Evolutionary conservation across 177 flowering plant genomes (phyloP).

Genomic region (Vitis hybrid): DNA sequence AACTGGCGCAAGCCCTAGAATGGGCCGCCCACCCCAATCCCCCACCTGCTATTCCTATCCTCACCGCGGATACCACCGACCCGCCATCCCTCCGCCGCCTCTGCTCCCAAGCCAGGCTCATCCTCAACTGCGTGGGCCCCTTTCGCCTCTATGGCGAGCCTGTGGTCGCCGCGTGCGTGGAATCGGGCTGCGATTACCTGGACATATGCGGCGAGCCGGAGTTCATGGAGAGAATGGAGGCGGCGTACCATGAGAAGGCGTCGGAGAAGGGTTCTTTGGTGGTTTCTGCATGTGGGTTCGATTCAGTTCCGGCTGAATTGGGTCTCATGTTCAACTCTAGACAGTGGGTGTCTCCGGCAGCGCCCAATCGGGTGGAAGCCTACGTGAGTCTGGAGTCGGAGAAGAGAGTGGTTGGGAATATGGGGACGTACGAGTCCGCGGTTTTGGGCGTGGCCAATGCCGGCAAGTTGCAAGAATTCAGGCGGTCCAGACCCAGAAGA

Average conservation of each 20-base stretch:
- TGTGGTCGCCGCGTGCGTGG: constrained; percentile 76
- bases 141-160: constrained; percentile 81
- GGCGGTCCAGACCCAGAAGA: constrained; percentile 64
- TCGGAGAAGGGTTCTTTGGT: constrained; percentile 58
- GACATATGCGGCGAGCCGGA: constrained; percentile 92
- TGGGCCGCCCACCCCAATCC: constrained; percentile 55
- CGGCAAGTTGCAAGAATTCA: constrained; percentile 51
- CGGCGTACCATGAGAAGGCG: constrained; percentile 55
- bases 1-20: constrained; percentile 38
- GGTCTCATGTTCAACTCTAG: constrained; percentile 73
- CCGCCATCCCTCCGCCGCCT: constrained; percentile 56
- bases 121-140: constrained; percentile 90
- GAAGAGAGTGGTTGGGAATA: constrained; percentile 68
- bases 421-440: constrained; percentile 73
- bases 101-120: constrained; percentile 52
- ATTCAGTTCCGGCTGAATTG: constrained; percentile 86
- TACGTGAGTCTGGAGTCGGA: constrained; percentile 78
- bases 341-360: constrained; percentile 62
- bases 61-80: constrained; percentile 54
- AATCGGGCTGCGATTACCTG: constrained; percentile 68
- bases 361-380: constrained; percentile 65
- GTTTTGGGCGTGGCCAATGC: constrained; percentile 77
- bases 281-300: constrained; percentile 89
- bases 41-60: constrained; percentile 45
- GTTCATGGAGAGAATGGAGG: constrained; percentile 91